phyloP scores from a whole-genome alignment of 2,329 filamentous ascomycete species.

The Podosphaera fusca region DNA sequence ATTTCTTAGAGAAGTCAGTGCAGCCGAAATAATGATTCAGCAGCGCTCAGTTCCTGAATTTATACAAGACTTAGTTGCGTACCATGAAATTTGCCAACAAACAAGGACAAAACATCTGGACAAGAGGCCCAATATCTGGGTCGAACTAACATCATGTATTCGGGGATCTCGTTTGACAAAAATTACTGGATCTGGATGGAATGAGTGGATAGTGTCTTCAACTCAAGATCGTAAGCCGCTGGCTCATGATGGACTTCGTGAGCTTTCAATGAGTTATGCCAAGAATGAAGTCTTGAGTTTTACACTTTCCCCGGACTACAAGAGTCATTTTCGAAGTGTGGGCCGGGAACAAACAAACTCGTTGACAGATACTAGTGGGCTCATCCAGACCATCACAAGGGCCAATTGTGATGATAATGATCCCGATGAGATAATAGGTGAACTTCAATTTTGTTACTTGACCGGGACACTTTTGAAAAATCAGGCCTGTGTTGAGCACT shows the following conservation, averaged over 20 bases:
- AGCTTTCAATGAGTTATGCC: conserved; percentile 14
- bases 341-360: conserved; percentile 21
- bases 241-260: conserved; percentile 10
- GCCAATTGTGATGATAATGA: conserved; percentile 15
- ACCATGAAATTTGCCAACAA: conserved; percentile 4
- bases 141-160: conserved; percentile 26
- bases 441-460: conserved; percentile 36
- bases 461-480: conserved; percentile 34
- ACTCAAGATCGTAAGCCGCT: conserved; percentile 22
- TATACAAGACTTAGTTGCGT: conserved; percentile 10
- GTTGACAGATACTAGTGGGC: conserved; percentile 25
- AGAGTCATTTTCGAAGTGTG: conserved; percentile 6
- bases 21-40: conserved; percentile 24
- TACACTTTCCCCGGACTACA: conserved; percentile 19
- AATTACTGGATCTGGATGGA: conserved; percentile 21
- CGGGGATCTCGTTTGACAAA: conserved; percentile 22
- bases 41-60: conserved; percentile 16
- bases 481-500: conserved; percentile 35
- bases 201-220: conserved; percentile 30
- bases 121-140: conserved; percentile 23
- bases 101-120: not conserved
- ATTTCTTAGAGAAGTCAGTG: conserved; percentile 17
- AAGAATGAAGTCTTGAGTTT: conserved; percentile 25
- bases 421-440: conserved; percentile 27
- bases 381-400: conserved; percentile 22